Evolutionary conservation across 495 filamentous ascomycete genomes (phyloP), one percentile per base, ranked within the genome.

Genomic region (Penicillium bovifimosum): DNA sequence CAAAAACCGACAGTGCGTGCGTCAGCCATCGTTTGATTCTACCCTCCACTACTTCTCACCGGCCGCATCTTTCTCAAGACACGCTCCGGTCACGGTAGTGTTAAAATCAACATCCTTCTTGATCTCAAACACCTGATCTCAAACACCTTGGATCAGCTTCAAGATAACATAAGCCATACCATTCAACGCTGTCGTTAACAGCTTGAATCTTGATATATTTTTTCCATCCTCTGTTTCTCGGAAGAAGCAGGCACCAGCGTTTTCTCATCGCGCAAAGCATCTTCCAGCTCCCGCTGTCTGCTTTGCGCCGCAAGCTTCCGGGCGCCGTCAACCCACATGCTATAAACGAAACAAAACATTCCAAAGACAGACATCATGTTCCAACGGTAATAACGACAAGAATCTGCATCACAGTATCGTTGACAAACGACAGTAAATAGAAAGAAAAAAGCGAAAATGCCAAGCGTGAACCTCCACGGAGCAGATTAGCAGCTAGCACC

Each of bases 341-440:
- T 36, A 50, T 50, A 50, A 50, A 31, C 20, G 14, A 50, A 40
- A n/a, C 29, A 9, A 33, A 50, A 41, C 26, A 50, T 9, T 27
- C 16, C 18, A 32, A 41, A 32, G 14, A 3, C 26, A 31, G n/a
- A 26, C 47, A 31, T 50, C 26, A 41, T 41, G 29, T 41, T 50
- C 27, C 31, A 26, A 18, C 35, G 47, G 36, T 50, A 50, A 41
- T 41, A 50, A 50, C 47, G 47, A 50, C 47, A 50, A 3, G 36
- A 50, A 33, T 41, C 35, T 24, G 36, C 35, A 40, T 50, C 47
- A 41, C 47, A 50, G 29, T 50, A 38, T 50, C 41, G 35, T 6
- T 36, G 36, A 50, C 47, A 50, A n/a, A n/a, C n/a, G n/a, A 18
- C 36, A 20, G 47, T 50, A 50, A 50, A 50, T 31, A 50, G 47